phyloP scores from a whole-genome alignment of 768 basidiomycete species.

The Ephemerocybe angulata region DNA sequence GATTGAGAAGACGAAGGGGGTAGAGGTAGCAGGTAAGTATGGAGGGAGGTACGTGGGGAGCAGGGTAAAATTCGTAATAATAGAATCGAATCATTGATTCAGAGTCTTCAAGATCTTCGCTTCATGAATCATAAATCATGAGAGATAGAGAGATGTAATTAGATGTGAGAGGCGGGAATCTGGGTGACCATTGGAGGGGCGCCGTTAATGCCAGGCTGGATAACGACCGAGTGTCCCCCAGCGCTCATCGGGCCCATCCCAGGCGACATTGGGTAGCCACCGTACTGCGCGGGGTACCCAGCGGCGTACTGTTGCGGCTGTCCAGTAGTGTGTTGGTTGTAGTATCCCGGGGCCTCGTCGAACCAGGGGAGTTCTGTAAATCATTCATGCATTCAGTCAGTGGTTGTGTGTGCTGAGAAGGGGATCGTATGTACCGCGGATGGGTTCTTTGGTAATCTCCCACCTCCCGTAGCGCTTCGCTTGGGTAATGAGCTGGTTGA shows the following conservation, averaged over 20 bases:
- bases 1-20: too few species aligned
- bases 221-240: conserved; percentile 56
- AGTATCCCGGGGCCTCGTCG: conserved; percentile 65
- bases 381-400: neutral
- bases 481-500: conserved; percentile 53
- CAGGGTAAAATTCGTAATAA: too few species aligned
- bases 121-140: too few species aligned
- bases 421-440: conserved; percentile 36
- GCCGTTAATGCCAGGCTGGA: conserved; percentile 64
- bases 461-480: conserved; percentile 53
- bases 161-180: too few species aligned
- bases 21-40: too few species aligned
- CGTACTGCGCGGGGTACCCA: conserved; percentile 27
- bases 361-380: conserved; percentile 69
- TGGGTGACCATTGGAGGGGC: conserved; percentile 59
- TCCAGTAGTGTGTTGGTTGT: conserved; percentile 35
- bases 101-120: too few species aligned
- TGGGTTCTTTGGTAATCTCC: conserved; percentile 57
- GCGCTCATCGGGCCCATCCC: conserved; percentile 30
- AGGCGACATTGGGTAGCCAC: conserved; percentile 17
- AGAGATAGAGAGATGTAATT: too few species aligned
- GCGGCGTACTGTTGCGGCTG: conserved; percentile 20
- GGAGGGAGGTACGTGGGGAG: too few species aligned
- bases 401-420: neutral
- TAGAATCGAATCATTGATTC: too few species aligned